phyloP scores from a whole-genome alignment of 2,329 filamentous ascomycete genomes.

The Cordyceps cicadae region DNA sequence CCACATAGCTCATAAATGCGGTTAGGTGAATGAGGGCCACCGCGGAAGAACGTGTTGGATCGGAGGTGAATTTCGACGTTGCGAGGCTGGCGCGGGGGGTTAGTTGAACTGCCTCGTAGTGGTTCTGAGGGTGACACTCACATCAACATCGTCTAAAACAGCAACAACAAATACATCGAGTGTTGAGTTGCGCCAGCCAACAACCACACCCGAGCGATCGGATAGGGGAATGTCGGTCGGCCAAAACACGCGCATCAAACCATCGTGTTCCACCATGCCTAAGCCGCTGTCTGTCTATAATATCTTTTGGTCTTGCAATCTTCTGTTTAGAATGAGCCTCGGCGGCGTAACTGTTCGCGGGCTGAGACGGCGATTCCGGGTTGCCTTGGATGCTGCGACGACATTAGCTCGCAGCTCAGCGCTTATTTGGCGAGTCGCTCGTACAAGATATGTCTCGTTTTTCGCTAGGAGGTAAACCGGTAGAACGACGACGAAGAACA shows the following conservation, averaged over 20 bases:
- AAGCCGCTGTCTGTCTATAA: constrained; percentile 15
- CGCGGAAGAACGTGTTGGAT: constrained; percentile 73
- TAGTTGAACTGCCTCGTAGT: constrained; percentile 13
- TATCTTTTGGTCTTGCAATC: constrained; percentile 13
- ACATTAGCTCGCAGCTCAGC: constrained; percentile 14
- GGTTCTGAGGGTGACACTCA: constrained; percentile 32
- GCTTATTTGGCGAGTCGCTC: constrained; percentile 18
- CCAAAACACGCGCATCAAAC: constrained; percentile 97
- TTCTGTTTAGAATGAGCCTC: constrained; percentile 74
- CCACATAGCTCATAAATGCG: constrained; percentile 82
- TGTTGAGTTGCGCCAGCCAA: constrained; percentile 92
- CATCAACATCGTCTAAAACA: constrained; percentile 84
- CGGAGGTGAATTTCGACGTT: constrained; percentile 84
- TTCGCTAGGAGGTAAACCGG: constrained; percentile 77
- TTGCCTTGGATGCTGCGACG: constrained; percentile 67
- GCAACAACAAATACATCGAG: constrained; percentile 86
- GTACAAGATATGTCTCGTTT: constrained; percentile 71
- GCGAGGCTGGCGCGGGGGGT: constrained; percentile 44
- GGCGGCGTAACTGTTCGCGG: constrained; percentile 84
- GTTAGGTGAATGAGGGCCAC: constrained; percentile 68
- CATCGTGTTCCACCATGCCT: constrained; percentile 69
- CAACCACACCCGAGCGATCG: constrained; percentile 70
- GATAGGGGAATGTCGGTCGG: constrained; percentile 73
- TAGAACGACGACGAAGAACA: constrained; percentile 77
- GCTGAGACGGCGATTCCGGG: constrained; percentile 78